Conservation (phyloP, 23 red algal species). For the Chondrus crispus region DNA sequence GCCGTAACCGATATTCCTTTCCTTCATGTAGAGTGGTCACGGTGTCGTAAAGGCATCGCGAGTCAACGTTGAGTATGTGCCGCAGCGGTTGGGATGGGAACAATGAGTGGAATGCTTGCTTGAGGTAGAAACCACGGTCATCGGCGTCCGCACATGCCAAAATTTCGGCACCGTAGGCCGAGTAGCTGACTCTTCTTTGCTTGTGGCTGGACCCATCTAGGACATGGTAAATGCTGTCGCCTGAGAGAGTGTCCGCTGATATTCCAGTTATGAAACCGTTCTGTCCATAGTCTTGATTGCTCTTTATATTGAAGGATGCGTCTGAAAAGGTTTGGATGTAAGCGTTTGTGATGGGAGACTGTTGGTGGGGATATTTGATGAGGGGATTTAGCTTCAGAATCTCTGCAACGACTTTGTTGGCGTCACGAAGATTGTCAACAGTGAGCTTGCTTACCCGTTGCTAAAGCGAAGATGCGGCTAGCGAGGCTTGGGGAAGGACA, state of each 20-base stretch:
- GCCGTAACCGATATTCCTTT: neutral
- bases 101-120: neutral
- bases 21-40: neutral
- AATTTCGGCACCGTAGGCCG: neutral
- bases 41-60: neutral
- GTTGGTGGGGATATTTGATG: no score
- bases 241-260: neutral
- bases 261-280: neutral
- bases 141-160: neutral
- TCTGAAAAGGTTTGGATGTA: neutral
- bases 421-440: neutral
- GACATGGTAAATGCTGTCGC: neutral
- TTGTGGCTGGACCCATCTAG: neutral
- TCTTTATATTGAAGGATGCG: neutral
- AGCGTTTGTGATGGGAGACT: no score
- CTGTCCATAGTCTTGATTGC: neutral
- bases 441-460: neutral
- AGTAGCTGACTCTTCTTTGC: slow-evolving; percentile 5
- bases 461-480: neutral
- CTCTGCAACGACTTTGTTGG: neutral
- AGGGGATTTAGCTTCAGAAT: neutral
- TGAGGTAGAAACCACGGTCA: neutral
- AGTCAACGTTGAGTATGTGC: neutral
- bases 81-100: neutral
- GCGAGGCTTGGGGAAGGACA: neutral